These are phyloP conservation scores for Talaromyces islandicus DNA, from an alignment of 2,329 filamentous ascomycete species.

Conservation along the genomic window DNA sequence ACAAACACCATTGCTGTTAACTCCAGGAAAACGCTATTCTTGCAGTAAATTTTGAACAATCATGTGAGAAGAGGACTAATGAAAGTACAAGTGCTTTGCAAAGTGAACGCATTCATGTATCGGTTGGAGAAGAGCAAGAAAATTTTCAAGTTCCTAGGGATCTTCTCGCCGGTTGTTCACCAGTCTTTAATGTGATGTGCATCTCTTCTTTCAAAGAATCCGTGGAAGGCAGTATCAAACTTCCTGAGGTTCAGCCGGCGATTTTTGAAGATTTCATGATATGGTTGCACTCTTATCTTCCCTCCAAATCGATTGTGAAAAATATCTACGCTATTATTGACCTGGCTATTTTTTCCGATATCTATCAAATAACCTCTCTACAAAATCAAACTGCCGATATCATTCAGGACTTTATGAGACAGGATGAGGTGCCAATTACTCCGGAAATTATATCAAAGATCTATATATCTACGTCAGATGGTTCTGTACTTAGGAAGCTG, in stretches of 20 bases:
- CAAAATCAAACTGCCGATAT: no score
- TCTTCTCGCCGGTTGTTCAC: neutral
- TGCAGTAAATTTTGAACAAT: no score
- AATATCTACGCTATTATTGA: neutral
- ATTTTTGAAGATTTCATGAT: neutral
- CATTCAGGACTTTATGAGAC: no score
- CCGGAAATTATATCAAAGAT: no score
- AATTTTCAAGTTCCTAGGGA: neutral
- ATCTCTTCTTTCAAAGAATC: slow-evolving; percentile 4
- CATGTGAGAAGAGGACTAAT: neutral
- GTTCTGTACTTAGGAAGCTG: no score
- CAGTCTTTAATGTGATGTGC: neutral
- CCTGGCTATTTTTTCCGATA: neutral
- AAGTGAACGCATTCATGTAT: neutral
- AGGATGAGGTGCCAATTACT: no score
- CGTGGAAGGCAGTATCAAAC: neutral
- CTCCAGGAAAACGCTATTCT: no score
- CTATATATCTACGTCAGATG: no score
- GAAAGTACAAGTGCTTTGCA: neutral
- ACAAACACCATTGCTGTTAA: no score
- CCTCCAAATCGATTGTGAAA: neutral
- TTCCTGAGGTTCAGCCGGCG: neutral
- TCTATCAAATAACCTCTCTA: no score
- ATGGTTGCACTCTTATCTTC: neutral
- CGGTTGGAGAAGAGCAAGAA: neutral